phyloP scores from a whole-genome alignment of 371 early-diverging fungal genomes.

The Mortierella sp. region DNA sequence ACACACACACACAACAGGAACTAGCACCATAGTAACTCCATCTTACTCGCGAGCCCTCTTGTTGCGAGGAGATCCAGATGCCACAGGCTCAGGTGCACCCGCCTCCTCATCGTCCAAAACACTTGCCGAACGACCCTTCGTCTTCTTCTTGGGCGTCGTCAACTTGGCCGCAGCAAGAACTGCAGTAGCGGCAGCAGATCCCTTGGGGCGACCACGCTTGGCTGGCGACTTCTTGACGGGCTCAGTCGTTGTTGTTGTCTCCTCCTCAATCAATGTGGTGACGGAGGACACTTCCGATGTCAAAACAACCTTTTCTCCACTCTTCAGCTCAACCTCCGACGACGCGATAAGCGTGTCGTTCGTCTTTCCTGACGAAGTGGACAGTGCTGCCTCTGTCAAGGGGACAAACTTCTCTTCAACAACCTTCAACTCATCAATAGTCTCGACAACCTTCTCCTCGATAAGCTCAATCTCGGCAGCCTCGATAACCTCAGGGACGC shows the following conservation, averaged over 20 bases:
- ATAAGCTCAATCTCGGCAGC: conserved; percentile 10
- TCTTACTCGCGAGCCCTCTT: conserved; percentile 48
- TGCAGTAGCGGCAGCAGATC: conserved; percentile 12
- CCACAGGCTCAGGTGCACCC: conserved; percentile 10
- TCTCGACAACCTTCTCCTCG: conserved; percentile 30
- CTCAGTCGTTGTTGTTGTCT: conserved; percentile 12
- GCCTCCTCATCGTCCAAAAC: conserved; percentile 49
- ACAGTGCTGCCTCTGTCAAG: conserved; percentile 4
- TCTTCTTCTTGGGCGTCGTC: conserved; percentile 42
- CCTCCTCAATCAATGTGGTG: conserved; percentile 40
- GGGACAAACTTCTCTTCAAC: conserved; percentile 15
- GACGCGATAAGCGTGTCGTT: conserved; percentile 16
- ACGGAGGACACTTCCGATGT: conserved; percentile 39
- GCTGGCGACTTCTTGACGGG: conserved; percentile 36
- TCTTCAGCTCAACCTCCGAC: conserved; percentile 17
- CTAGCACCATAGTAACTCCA: neutral
- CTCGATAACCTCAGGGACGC: conserved; percentile 37
- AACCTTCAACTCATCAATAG: conserved; percentile 1
- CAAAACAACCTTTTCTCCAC: conserved; percentile 19
- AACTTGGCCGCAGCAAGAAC: conserved; percentile 36
- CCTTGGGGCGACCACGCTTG: conserved; percentile 45
- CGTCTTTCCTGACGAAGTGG: neutral
- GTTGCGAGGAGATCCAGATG: conserved; percentile 25
- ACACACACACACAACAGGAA: neutral
- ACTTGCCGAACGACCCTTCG: conserved; percentile 47